phyloP scores from a whole-genome alignment of 1,284 basidiomycete species.

The Moesziomyces sp. region DNA sequence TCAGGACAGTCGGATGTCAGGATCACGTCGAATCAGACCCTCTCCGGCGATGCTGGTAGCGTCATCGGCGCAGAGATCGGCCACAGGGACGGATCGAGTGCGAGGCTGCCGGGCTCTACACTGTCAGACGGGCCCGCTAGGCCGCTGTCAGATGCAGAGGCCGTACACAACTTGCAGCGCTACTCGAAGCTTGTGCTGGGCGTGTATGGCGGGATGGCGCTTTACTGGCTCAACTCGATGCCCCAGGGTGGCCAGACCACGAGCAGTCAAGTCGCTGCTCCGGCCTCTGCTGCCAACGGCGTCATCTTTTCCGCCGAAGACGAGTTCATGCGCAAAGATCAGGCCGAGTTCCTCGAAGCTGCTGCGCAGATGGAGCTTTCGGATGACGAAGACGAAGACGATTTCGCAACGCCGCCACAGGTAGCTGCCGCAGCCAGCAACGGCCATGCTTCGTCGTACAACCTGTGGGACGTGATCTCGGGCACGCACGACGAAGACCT shows the following conservation, averaged over 20 bases:
- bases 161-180: slow-evolving; percentile 49
- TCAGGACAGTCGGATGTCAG: slow-evolving; percentile 30
- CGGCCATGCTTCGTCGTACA: slow-evolving; percentile 31
- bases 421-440: slow-evolving; percentile 2
- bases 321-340: slow-evolving; percentile 48
- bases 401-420: background rate
- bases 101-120: slow-evolving; percentile 23
- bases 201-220: slow-evolving; percentile 58
- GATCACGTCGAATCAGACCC: slow-evolving; percentile 49
- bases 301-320: slow-evolving; percentile 48
- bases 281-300: slow-evolving; percentile 1
- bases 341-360: slow-evolving; percentile 50
- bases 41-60: slow-evolving; percentile 46
- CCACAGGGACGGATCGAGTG: slow-evolving; percentile 15
- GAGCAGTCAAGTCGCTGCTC: background rate
- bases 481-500: slow-evolving; percentile 60
- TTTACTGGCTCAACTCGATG: slow-evolving; percentile 57
- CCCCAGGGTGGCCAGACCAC: slow-evolving; percentile 13
- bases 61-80: slow-evolving; percentile 62
- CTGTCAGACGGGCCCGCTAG: slow-evolving; percentile 20
- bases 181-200: slow-evolving; percentile 61
- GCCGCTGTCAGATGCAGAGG: slow-evolving; percentile 47
- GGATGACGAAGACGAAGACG: slow-evolving; percentile 35
- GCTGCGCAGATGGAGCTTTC: slow-evolving; percentile 52
- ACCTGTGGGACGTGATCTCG: slow-evolving; percentile 52